phyloP scores from a whole-genome alignment of 805 yeast species.

The Sporopachydermia lactativora region DNA sequence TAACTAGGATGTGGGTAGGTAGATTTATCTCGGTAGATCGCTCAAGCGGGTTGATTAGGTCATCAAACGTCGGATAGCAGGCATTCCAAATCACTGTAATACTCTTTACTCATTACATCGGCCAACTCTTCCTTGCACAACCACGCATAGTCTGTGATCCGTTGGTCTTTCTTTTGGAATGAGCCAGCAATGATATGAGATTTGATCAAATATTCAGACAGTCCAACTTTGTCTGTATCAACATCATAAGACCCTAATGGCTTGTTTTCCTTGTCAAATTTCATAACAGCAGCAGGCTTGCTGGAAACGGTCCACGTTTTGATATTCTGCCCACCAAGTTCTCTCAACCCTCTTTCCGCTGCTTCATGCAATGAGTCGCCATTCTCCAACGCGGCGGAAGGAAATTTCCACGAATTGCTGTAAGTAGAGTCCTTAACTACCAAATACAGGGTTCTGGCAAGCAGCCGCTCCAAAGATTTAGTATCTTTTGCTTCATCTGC shows the following conservation, averaged over 20 bases:
- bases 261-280: conserved; percentile 21
- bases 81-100: conserved; percentile 38
- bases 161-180: conserved; percentile 31
- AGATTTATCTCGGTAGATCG: too few species aligned
- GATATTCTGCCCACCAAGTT: conserved; percentile 59
- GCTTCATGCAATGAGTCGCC: conserved; percentile 46
- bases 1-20: too few species aligned
- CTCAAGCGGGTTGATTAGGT: too few species aligned
- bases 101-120: conserved; percentile 34
- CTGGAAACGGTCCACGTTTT: conserved; percentile 87
- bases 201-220: conserved; percentile 61
- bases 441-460: conserved; percentile 70
- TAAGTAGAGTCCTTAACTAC: conserved; percentile 32
- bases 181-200: conserved; percentile 81
- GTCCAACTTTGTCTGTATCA: neutral
- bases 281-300: conserved; percentile 65
- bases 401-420: conserved; percentile 52
- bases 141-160: conserved; percentile 56
- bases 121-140: conserved; percentile 66
- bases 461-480: conserved; percentile 60
- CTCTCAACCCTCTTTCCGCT: conserved; percentile 62
- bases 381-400: conserved; percentile 44
- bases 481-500: conserved; percentile 58
- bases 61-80: conserved; percentile 21
- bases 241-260: neutral